phyloP scores from a whole-genome alignment of 2,329 filamentous ascomycete species.

The Didymella lethalis region DNA sequence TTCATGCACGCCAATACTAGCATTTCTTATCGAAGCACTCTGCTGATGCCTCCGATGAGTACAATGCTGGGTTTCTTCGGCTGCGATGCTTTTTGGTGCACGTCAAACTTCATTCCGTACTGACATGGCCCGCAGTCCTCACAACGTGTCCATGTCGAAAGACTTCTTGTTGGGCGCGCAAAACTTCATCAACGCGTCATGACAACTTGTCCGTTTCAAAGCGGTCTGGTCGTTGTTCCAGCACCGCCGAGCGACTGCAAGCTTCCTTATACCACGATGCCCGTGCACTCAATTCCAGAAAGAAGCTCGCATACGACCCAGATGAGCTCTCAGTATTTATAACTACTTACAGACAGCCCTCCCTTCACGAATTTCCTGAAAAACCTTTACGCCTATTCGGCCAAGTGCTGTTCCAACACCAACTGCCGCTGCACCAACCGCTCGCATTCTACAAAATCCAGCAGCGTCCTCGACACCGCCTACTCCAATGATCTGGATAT shows the following conservation, averaged over 20 bases:
- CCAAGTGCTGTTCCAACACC: constrained; percentile 73
- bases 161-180: constrained; percentile 1
- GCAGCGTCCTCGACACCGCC: constrained; percentile 73
- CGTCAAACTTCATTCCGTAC: background rate
- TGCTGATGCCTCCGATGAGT: constrained; percentile 11
- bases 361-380: constrained; percentile 62
- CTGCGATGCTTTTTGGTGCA: background rate
- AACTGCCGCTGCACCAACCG: constrained; percentile 71
- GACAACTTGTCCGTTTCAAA: constrained; percentile 18
- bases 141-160: background rate
- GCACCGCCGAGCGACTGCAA: background rate
- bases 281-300: background rate
- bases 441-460: constrained; percentile 69
- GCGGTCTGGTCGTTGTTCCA: constrained; percentile 12
- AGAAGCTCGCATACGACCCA: background rate
- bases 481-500: constrained; percentile 73
- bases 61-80: constrained; percentile 10
- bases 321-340: background rate
- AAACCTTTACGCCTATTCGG: constrained; percentile 67
- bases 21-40: constrained; percentile 6
- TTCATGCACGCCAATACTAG: constrained; percentile 16
- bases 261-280: background rate
- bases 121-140: background rate
- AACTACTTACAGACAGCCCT: constrained; percentile 9
- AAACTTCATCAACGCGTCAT: constrained; percentile 15